Conservation (phyloP, 2,329 filamentous ascomycete species). For the Colletotrichum paranaense region DNA sequence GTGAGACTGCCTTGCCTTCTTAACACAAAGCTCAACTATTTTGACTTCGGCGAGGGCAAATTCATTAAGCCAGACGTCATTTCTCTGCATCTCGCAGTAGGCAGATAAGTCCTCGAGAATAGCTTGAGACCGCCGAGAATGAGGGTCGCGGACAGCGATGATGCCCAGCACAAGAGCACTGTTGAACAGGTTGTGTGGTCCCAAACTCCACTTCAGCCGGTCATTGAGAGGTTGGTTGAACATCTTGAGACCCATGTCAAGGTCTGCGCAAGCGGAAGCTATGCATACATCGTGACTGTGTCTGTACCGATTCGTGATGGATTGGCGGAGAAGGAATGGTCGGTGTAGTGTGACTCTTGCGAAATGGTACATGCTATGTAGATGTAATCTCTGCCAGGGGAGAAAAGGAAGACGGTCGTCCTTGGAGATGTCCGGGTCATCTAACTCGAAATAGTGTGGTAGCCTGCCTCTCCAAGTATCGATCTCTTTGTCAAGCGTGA, state of each 20-base stretch:
- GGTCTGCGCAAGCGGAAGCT: conserved; percentile 52
- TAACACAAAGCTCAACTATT: conserved; percentile 54
- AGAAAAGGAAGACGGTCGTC: conserved; percentile 45
- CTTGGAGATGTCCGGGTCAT: conserved; percentile 44
- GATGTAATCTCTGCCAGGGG: conserved; percentile 50
- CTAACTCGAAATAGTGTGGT: conserved; percentile 48
- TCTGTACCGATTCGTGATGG: conserved; percentile 51
- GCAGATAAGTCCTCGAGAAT: conserved; percentile 52
- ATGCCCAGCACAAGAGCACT: conserved; percentile 51
- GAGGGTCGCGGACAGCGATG: conserved; percentile 45
- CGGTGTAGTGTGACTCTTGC: conserved; percentile 52
- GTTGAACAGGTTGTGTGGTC: conserved; percentile 53
- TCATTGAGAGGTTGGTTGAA: conserved; percentile 45
- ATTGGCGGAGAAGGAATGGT: conserved; percentile 51
- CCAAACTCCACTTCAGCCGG: conserved; percentile 47
- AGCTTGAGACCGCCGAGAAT: conserved; percentile 42
- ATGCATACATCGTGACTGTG: conserved; percentile 53
- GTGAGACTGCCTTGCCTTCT: conserved; percentile 35
- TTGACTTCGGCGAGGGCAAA: conserved; percentile 54
- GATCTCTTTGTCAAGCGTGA: conserved; percentile 48
- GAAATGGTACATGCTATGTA: conserved; percentile 53
- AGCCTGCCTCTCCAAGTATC: conserved; percentile 45
- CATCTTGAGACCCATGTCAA: conserved; percentile 49
- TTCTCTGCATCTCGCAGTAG: conserved; percentile 53
- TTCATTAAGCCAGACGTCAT: conserved; percentile 53